phyloP scores from a whole-genome alignment of 495 filamentous ascomycete genomes.

The Symbiotaphrina buchneri region DNA sequence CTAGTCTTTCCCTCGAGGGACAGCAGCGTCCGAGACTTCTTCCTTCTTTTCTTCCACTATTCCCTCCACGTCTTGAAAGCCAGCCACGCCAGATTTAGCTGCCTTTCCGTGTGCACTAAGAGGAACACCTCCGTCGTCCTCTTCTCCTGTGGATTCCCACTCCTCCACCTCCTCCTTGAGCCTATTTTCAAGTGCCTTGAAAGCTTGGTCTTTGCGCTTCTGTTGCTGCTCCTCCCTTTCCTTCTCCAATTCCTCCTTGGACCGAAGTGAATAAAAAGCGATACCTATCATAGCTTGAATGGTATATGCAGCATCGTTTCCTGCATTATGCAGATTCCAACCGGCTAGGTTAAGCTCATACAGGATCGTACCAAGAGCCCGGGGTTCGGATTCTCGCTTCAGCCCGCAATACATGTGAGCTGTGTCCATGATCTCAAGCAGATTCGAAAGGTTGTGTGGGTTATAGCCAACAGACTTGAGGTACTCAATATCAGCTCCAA shows the following conservation, averaged over 20 bases:
- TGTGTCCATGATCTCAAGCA: constrained; percentile 50
- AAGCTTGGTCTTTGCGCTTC: not conserved
- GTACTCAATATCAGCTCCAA: constrained; percentile 39
- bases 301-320: constrained; percentile 87
- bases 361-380: constrained; percentile 37
- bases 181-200: not conserved
- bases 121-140: not conserved
- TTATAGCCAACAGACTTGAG: constrained; percentile 38
- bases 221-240: not conserved
- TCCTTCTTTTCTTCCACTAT: no score
- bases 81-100: no score
- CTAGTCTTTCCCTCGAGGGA: no score
- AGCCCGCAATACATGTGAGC: constrained; percentile 37
- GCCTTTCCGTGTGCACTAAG: constrained; percentile 1
- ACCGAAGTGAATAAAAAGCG: constrained; percentile 14
- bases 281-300: constrained; percentile 53
- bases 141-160: not conserved
- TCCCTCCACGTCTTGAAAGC: no score
- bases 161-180: not conserved
- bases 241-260: not conserved
- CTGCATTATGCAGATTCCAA: constrained; percentile 64
- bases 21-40: no score
- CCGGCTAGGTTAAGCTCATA: constrained; percentile 33
- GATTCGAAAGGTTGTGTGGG: constrained; percentile 20
- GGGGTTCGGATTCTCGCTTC: constrained; percentile 20